These are phyloP conservation scores for Alternaria triticina DNA, from an alignment of 2,329 filamentous ascomycete genomes.

Conservation along the genomic window DNA sequence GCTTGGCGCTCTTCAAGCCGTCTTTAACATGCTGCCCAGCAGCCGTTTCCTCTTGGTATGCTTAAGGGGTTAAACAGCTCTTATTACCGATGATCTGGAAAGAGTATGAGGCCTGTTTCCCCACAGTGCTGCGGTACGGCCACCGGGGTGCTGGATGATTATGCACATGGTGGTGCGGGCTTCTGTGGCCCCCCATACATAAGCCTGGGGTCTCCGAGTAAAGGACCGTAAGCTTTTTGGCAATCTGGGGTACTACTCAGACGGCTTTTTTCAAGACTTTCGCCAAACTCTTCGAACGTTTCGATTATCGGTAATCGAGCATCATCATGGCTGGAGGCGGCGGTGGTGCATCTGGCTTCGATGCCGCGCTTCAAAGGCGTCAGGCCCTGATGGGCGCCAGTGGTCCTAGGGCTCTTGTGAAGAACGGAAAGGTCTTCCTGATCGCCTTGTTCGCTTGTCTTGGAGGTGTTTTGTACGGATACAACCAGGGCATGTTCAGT, in stretches of 20 bases:
- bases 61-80: constrained; percentile 14
- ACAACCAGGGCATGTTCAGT: constrained; percentile 80
- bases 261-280: neutral
- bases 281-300: neutral
- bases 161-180: constrained; percentile 2
- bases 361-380: constrained; percentile 31
- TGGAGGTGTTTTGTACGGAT: constrained; percentile 67
- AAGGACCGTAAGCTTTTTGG: constrained; percentile 7
- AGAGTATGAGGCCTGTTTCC: constrained; percentile 7
- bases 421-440: constrained; percentile 61
- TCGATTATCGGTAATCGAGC: neutral
- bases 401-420: constrained; percentile 58
- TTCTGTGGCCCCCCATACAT: constrained; percentile 8
- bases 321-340: constrained; percentile 33
- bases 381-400: constrained; percentile 32
- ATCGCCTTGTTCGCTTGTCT: constrained; percentile 62
- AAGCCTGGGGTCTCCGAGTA: constrained; percentile 4
- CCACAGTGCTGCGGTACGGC: constrained; percentile 13
- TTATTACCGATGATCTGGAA: constrained; percentile 10
- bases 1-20: neutral
- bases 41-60: constrained; percentile 12
- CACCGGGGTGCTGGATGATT: constrained; percentile 29
- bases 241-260: neutral
- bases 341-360: constrained; percentile 22
- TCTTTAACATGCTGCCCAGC: constrained; percentile 5